Percentiles rank a stretch among this genome's conserved stretches.
phyloP scores from a whole-genome alignment of 2,329 filamentous ascomycete species.

The Fusarium tjaetaba region DNA sequence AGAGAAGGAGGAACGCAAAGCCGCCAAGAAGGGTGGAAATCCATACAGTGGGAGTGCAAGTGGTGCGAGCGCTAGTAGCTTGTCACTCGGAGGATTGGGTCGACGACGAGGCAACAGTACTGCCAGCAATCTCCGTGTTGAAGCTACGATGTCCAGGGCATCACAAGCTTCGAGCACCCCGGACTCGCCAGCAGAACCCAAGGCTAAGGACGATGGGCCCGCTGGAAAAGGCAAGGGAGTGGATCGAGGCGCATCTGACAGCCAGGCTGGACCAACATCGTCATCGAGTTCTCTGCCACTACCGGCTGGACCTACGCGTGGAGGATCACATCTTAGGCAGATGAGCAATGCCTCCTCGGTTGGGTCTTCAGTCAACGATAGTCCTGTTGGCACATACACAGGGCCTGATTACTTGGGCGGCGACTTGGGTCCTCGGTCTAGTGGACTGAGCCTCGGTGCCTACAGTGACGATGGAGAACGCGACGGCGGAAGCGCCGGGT shows the following conservation, averaged over 20 bases:
- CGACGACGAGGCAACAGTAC: constrained; percentile 68
- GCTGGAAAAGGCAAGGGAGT: constrained; percentile 75
- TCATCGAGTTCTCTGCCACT: constrained; percentile 56
- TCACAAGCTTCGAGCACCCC: constrained; percentile 44
- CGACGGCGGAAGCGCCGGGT: constrained; percentile 59
- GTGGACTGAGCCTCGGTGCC: constrained; percentile 62
- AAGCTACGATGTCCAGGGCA: constrained; percentile 61
- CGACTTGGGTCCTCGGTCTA: constrained; percentile 61
- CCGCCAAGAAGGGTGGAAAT: constrained; percentile 67
- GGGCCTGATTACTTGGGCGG: constrained; percentile 46
- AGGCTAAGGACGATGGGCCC: constrained; percentile 45
- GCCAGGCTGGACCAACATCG: constrained; percentile 43
- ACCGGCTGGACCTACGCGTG: constrained; percentile 63
- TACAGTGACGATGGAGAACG: constrained; percentile 61
- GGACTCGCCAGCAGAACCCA: constrained; percentile 39
- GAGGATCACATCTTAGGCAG: constrained; percentile 78
- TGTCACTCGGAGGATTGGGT: constrained; percentile 69
- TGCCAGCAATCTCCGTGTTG: constrained; percentile 67
- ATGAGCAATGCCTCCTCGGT: constrained; percentile 89
- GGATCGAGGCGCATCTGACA: constrained; percentile 59
- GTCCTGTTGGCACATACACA: constrained; percentile 63
- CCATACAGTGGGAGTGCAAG: constrained; percentile 50
- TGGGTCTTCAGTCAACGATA: constrained; percentile 79
- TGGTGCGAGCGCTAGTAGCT: constrained; percentile 69
- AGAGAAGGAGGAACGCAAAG: constrained; percentile 86